Evolutionary conservation across 306 rosid genomes (phyloP), one percentile per base, ranked within the genome.

Genomic region (Prunus fruticosa): DNA sequence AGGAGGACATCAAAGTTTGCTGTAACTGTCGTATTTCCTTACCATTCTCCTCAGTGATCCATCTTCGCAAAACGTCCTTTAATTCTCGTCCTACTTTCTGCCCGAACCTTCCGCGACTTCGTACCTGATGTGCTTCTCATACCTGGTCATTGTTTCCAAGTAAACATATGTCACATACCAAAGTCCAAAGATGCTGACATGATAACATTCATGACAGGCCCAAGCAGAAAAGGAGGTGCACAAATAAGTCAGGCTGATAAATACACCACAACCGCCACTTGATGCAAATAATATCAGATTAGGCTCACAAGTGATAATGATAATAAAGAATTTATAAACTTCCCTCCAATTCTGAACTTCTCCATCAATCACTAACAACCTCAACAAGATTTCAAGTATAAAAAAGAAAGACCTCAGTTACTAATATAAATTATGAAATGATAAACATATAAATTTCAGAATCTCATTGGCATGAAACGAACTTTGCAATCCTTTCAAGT

Each of bases 31-130:
- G 14, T 25, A 14, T 46, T 14, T 54, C 57, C 81, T 76, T 77
- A 85, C 88, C 88, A 54, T 72, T 75, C 61, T 14, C 53, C 60
- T 92, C 82, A 90, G 60, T 67, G 82, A 53, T 85, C 88, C 41
- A 83, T 80, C 84, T 91, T 93, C 11, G 95, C 98, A 77, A 93
- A 93, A 58, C 98, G 93, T 9, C 98, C 98, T 81, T 80, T 93
- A 12, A 93, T 81, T 81, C 98, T 83, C 18, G 73, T 81, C 88
- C 98, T 88, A 86, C 87, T 85, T 68, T 93, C 93, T 15, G 98
- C 98, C 27, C 98, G 87, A 78, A 80, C 93, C 86, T 93, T 93
- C 63, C 98, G 78, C 13, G 97, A 88, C n/a, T 82, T 93, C 93
- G 69, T 93, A 93, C 75, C 98, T 87, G 79, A 91, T 84, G 81